These are phyloP conservation scores for Trichoderma endophyticum DNA, from an alignment of 2,329 filamentous ascomycete genomes.

Conservation along the genomic window DNA sequence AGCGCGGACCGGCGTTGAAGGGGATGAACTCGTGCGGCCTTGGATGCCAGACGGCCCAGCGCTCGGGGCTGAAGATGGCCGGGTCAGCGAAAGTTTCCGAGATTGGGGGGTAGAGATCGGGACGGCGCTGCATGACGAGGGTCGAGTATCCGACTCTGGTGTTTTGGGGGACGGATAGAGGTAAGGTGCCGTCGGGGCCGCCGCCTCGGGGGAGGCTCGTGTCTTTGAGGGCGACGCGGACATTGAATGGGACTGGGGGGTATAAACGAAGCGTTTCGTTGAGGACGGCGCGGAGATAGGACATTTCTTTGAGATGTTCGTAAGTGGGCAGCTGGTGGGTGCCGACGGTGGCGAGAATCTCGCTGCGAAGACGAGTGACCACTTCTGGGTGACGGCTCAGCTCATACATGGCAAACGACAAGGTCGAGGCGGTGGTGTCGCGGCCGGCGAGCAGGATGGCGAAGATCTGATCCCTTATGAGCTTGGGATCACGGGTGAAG, in stretches of 20 bases:
- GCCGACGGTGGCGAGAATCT: slow-evolving; percentile 69
- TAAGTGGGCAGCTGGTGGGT: slow-evolving; percentile 64
- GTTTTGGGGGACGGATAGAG: slow-evolving; percentile 65
- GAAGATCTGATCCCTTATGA: slow-evolving; percentile 81
- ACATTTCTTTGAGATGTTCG: slow-evolving; percentile 80
- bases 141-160: slow-evolving; percentile 64
- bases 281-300: slow-evolving; percentile 70
- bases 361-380: slow-evolving; percentile 65
- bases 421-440: slow-evolving; percentile 80
- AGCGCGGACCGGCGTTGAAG: slow-evolving; percentile 70
- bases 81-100: slow-evolving; percentile 45
- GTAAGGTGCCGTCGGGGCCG: slow-evolving; percentile 58
- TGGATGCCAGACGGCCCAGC: slow-evolving; percentile 62
- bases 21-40: slow-evolving; percentile 69
- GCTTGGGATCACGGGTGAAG: slow-evolving; percentile 68
- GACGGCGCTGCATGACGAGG: slow-evolving; percentile 70
- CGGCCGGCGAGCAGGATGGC: slow-evolving; percentile 79
- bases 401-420: slow-evolving; percentile 82
- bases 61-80: slow-evolving; percentile 59
- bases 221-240: slow-evolving; percentile 67
- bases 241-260: slow-evolving; percentile 75
- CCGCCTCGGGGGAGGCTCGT: slow-evolving; percentile 72
- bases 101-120: slow-evolving; percentile 55
- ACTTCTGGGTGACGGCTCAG: slow-evolving; percentile 67
- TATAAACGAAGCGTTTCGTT: slow-evolving; percentile 78